phyloP scores from a whole-genome alignment of 2,329 filamentous ascomycete species.

The Fusarium ramigenum region DNA sequence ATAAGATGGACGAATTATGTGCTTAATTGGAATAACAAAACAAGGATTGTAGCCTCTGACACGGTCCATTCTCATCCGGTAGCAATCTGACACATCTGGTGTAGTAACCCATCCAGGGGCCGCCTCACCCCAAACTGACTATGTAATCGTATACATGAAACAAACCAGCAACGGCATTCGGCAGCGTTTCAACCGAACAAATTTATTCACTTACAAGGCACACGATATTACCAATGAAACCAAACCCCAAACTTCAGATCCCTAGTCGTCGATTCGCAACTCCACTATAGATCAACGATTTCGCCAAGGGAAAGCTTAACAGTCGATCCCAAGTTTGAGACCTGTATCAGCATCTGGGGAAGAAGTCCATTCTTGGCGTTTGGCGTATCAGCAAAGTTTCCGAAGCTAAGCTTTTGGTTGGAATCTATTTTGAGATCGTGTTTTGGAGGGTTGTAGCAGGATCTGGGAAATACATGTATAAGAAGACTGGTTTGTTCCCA shows the following conservation, averaged over 20 bases:
- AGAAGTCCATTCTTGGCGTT: slow-evolving; percentile 7
- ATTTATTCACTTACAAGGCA: background rate
- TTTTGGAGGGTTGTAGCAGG: background rate
- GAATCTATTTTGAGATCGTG: slow-evolving; percentile 10
- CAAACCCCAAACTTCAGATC: background rate
- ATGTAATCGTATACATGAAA: slow-evolving; percentile 3
- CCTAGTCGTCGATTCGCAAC: background rate
- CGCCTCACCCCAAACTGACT: background rate
- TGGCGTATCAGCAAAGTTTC: slow-evolving; percentile 4
- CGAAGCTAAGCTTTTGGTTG: background rate
- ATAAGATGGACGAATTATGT: background rate
- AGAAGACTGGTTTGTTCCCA: background rate
- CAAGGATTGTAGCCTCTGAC: background rate
- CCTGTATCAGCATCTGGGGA: background rate
- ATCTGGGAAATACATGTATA: background rate
- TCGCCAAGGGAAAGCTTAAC: slow-evolving; percentile 23
- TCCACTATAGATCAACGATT: background rate
- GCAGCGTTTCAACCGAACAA: background rate
- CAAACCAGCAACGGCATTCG: background rate
- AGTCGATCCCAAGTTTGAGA: slow-evolving; percentile 5
- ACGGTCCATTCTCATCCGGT: background rate
- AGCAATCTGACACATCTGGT: background rate
- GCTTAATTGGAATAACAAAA: fast-evolving
- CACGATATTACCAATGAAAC: background rate
- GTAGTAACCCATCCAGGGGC: background rate